phyloP scores from a whole-genome alignment of 495 filamentous ascomycete genomes.

The Podospora tetraspora region DNA sequence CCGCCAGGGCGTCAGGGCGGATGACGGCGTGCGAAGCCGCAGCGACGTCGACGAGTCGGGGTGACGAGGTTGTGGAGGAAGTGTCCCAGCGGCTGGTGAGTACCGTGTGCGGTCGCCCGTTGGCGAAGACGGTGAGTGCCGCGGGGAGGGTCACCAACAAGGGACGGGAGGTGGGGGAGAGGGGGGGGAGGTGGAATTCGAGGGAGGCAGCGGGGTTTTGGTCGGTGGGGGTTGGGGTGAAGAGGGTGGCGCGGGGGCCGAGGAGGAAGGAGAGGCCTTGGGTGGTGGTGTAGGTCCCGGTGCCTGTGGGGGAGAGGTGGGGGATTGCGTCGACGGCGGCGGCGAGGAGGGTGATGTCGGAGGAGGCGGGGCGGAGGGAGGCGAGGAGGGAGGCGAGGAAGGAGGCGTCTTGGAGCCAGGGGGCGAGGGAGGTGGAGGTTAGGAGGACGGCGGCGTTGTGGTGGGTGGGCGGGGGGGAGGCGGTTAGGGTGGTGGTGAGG shows the following conservation, averaged over 20 bases:
- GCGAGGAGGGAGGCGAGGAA: constrained; percentile 33
- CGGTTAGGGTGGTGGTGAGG: background rate
- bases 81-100: constrained; percentile 51
- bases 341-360: constrained; percentile 25
- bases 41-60: constrained; percentile 10
- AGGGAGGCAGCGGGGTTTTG: constrained; percentile 11
- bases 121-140: constrained; percentile 73
- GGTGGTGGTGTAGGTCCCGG: constrained; percentile 19
- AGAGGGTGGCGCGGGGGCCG: constrained; percentile 22
- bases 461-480: background rate
- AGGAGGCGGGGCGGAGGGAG: constrained; percentile 8
- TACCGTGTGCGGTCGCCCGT: constrained; percentile 59
- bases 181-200: constrained; percentile 12
- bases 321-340: constrained; percentile 37
- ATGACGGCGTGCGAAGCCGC: constrained; percentile 22
- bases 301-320: constrained; percentile 8
- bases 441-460: constrained; percentile 32
- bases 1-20: background rate
- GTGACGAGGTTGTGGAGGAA: constrained; percentile 1
- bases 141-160: constrained; percentile 53
- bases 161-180: constrained; percentile 9
- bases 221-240: constrained; percentile 13
- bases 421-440: constrained; percentile 30
- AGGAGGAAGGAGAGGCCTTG: constrained; percentile 42
- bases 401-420: constrained; percentile 34